Evolutionary conservation across 495 filamentous ascomycete genomes (phyloP).

Genomic region (Trichoderma orchidacearum): DNA sequence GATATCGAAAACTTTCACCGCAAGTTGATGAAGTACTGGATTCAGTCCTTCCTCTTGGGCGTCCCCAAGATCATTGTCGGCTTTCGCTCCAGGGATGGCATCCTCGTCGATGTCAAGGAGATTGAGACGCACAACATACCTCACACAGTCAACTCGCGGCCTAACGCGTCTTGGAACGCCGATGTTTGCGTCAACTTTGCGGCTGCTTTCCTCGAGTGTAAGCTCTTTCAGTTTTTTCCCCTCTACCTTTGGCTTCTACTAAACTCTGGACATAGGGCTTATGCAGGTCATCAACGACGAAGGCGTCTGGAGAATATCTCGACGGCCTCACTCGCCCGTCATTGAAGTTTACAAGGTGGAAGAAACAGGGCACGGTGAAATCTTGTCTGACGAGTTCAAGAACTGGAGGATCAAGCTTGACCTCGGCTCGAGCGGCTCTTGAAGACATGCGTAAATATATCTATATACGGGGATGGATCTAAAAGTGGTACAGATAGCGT

Average conservation of each 20-base stretch:
- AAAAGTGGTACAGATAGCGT: too few species aligned
- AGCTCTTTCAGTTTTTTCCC: constrained; percentile 6
- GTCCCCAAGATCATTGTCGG: constrained; percentile 87
- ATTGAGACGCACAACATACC: constrained; percentile 69
- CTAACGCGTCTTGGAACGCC: constrained; percentile 65
- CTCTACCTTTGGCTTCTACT: background rate
- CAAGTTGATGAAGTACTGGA: constrained; percentile 91
- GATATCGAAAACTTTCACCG: constrained; percentile 67
- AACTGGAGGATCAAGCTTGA: constrained; percentile 51
- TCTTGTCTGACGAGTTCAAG: constrained; percentile 64
- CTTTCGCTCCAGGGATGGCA: constrained; percentile 62
- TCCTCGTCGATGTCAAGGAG: constrained; percentile 57
- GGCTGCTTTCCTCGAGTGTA: constrained; percentile 60
- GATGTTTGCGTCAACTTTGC: constrained; percentile 87
- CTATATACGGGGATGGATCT: background rate
- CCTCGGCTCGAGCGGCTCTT: constrained; percentile 2
- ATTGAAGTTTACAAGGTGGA: constrained; percentile 65
- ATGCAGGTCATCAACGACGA: constrained; percentile 52
- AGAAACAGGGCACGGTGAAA: constrained; percentile 58
- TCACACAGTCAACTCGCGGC: constrained; percentile 47
- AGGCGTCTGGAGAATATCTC: constrained; percentile 73
- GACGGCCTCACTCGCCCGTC: constrained; percentile 33
- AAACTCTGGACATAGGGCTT: constrained; percentile 31
- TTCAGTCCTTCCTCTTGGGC: constrained; percentile 87
- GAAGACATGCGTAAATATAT: background rate